Evolutionary conservation across 2,329 filamentous ascomycete species (phyloP), one percentile per base, ranked within the genome.

Genomic region (Mollisiaceae sp.): DNA sequence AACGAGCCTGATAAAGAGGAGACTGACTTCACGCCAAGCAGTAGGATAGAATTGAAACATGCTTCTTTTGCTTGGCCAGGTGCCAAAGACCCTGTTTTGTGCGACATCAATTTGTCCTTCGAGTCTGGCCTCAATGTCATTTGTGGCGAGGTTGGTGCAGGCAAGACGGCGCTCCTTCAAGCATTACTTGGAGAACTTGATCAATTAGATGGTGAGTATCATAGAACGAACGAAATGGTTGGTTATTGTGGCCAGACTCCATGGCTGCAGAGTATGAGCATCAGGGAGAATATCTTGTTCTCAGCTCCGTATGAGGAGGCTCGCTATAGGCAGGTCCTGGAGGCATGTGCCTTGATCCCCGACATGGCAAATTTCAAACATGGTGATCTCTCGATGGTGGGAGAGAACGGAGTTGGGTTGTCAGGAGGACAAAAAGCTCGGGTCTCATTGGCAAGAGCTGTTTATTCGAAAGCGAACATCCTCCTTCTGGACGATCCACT

Each of bases 21-120:
- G 35, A 79, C 64, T 1, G 67, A 65, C 18, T 65, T 66, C 35
- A 55, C 43, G 12, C 63, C 63, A 8, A 69, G 57, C 27, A 63
- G 57, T 3, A 62, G 69, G 27, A 66, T 89, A 22, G 77, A 83
- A 47, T 81, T 96, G 56, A 79, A 83, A 2, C 78, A 86, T 35
- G 91, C 91, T 4, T 89, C 88, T 0, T 96, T 96, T 74, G 86
- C 90, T 0, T 97, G 93, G 90, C 92, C 93, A 0, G 91, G 91
- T 0, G 85, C 85, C 0, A 75, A 82, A 1, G 81, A 82, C 8
- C 80, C 84, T 4, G 84, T 89, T 0, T 79, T 90, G 0, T 77
- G 78, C 22, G 76, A 87, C 57, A 76, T 90, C 18, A 82, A 79
- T 41, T 64, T 90, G 2, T 80, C 79, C 0, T 87, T 90, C 36